A percentile compares a stretch with the other conserved stretches of the same genome.
Evolutionary conservation across 257 asterid genomes (phyloP).

Genomic region (Coffea canephora): DNA sequence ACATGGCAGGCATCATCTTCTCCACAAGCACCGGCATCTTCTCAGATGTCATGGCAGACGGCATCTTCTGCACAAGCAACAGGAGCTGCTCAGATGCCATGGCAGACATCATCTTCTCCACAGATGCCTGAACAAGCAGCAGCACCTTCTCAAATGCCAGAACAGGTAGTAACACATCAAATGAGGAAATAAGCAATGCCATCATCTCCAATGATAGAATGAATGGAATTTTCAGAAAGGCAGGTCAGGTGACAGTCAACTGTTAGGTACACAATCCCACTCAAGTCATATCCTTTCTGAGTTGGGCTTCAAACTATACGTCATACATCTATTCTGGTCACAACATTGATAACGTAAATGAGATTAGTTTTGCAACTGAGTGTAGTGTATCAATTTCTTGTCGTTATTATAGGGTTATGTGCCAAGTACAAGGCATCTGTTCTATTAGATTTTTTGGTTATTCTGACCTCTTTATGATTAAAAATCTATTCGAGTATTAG

Average conservation of each 20-base stretch:
- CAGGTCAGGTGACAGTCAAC: neutral
- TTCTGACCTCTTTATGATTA: neutral
- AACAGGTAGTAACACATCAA: neutral
- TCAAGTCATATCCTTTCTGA: neutral
- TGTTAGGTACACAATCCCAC: neutral
- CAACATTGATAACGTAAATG: neutral
- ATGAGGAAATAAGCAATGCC: slow-evolving; percentile 2
- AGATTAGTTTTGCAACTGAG: neutral
- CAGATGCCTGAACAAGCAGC: slow-evolving; percentile 9
- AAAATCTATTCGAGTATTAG: too few species aligned
- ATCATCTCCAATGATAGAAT: neutral
- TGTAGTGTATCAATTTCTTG: neutral
- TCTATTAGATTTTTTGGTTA: neutral
- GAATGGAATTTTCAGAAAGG: neutral
- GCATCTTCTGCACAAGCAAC: neutral
- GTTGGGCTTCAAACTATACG: neutral
- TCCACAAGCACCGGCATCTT: neutral
- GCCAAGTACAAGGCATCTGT: neutral
- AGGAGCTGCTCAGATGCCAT: neutral
- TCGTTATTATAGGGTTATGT: neutral
- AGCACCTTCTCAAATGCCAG: neutral
- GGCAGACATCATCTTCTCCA: slow-evolving; percentile 1
- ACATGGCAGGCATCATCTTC: neutral
- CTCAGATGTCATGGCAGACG: neutral
- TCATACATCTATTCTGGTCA: neutral